Conservation (phyloP, 164 flowering plant species). For the Cinnamomum chago region DNA sequence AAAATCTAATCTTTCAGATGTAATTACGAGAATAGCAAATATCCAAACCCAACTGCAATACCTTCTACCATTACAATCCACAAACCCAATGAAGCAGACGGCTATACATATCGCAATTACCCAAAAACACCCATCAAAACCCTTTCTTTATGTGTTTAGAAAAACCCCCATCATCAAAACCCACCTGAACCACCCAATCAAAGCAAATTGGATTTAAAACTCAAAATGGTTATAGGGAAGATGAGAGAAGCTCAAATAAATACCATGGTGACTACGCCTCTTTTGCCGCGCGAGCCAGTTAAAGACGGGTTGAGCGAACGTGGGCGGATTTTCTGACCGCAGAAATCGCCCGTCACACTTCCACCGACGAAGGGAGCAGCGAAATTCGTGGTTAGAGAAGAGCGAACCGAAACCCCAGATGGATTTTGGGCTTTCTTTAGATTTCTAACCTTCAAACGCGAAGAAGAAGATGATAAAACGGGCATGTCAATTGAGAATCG, state of each 20-base stretch:
- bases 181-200: not conserved
- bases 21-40: too few species aligned
- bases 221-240: not conserved
- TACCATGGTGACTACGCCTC: slow-evolving; percentile 87
- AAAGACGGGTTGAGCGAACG: slow-evolving; percentile 9
- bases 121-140: too few species aligned
- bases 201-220: not conserved
- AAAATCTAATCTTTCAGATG: too few species aligned
- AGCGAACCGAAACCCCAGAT: slow-evolving; percentile 12
- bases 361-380: slow-evolving; percentile 45
- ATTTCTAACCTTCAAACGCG: slow-evolving; percentile 12
- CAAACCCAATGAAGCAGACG: too few species aligned
- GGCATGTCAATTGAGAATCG: slow-evolving; percentile 31
- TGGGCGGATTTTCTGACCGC: slow-evolving; percentile 57
- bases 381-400: slow-evolving; percentile 42
- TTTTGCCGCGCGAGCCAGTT: slow-evolving; percentile 40
- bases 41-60: too few species aligned
- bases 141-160: too few species aligned
- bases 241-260: not conserved
- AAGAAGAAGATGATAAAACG: slow-evolving; percentile 12
- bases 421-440: slow-evolving; percentile 17
- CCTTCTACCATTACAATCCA: too few species aligned
- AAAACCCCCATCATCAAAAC: too few species aligned
- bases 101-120: too few species aligned
- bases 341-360: slow-evolving; percentile 44